phyloP scores from a whole-genome alignment of 169 alveolate species.

The Cryptosporidium parvum region DNA sequence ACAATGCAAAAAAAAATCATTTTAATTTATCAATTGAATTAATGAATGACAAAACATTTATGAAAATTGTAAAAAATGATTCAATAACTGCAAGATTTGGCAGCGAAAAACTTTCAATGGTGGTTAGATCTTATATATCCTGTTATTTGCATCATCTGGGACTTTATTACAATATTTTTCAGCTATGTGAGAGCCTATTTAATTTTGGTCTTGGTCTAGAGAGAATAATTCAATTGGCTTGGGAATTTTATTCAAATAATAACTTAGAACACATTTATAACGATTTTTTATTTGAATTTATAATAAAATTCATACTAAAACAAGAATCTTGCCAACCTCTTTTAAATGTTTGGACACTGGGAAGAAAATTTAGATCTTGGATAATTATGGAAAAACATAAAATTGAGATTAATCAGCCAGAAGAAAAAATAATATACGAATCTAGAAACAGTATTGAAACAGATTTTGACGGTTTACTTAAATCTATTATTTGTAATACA shows the following conservation, averaged over 20 bases:
- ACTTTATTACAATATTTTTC: constrained; percentile 24
- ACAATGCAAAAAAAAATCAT: constrained; percentile 2
- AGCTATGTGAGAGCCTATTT: background rate
- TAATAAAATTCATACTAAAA: background rate
- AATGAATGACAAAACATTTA: constrained; percentile 5
- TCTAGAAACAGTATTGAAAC: background rate
- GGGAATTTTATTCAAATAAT: background rate
- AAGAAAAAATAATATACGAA: background rate
- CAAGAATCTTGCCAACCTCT: constrained; percentile 20
- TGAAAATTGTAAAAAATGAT: constrained; percentile 1
- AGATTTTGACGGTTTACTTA: background rate
- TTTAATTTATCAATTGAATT: background rate
- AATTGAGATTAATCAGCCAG: background rate
- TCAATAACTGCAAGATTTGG: constrained; percentile 7
- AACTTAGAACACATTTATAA: background rate
- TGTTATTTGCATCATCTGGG: constrained; percentile 56
- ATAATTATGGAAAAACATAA: constrained; percentile 34
- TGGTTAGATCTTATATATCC: constrained; percentile 38
- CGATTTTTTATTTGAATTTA: background rate
- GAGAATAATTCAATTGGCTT: background rate
- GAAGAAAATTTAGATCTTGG: constrained; percentile 34
- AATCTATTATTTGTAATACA: background rate
- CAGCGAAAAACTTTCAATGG: constrained; percentile 1
- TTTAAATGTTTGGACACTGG: constrained; percentile 24
- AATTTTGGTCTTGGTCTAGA: background rate